A percentile compares a stretch with the other conserved stretches of the same genome.
Conservation (phyloP, 2,329 filamentous ascomycete species). For the Nothomitra cinnamomea region DNA sequence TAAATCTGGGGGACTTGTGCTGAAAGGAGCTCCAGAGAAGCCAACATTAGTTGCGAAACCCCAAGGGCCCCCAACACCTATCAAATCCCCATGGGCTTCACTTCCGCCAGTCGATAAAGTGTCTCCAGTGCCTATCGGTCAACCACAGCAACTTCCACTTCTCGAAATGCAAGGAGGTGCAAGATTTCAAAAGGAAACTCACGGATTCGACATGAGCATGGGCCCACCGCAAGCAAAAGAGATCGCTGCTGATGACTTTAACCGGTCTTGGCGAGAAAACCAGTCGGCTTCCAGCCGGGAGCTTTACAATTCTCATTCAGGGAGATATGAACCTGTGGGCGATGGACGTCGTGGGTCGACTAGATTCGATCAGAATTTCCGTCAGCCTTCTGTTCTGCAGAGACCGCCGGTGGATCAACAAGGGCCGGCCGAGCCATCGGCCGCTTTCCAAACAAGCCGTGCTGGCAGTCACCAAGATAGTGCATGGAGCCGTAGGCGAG, state of each 20-base stretch:
- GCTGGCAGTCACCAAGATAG: constrained; percentile 41
- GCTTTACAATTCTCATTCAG: constrained; percentile 88
- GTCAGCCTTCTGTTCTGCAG: constrained; percentile 66
- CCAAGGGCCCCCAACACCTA: constrained; percentile 43
- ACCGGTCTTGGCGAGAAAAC: constrained; percentile 65
- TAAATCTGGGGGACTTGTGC: constrained; percentile 37
- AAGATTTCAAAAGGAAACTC: constrained; percentile 34
- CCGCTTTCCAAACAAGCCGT: constrained; percentile 69
- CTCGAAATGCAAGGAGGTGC: constrained; percentile 19
- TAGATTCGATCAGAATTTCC: constrained; percentile 47
- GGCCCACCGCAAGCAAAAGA: constrained; percentile 49
- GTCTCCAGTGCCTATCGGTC: constrained; percentile 44
- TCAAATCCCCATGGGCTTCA: constrained; percentile 83
- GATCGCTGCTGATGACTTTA: constrained; percentile 89
- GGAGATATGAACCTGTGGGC: constrained; percentile 74
- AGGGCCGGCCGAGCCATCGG: constrained; percentile 63
- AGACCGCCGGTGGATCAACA: constrained; percentile 45
- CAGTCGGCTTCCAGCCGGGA: constrained; percentile 48
- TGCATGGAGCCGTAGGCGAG: constrained; percentile 56
- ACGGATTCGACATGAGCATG: constrained; percentile 17
- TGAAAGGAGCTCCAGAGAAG: constrained; percentile 53
- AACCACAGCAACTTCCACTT: constrained; percentile 18
- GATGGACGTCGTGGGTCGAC: constrained; percentile 55
- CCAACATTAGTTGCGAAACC: constrained; percentile 59
- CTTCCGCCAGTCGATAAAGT: constrained; percentile 73